Conservation (phyloP, 805 yeast genomes). For the Wickerhamiella sorbophila region DNA sequence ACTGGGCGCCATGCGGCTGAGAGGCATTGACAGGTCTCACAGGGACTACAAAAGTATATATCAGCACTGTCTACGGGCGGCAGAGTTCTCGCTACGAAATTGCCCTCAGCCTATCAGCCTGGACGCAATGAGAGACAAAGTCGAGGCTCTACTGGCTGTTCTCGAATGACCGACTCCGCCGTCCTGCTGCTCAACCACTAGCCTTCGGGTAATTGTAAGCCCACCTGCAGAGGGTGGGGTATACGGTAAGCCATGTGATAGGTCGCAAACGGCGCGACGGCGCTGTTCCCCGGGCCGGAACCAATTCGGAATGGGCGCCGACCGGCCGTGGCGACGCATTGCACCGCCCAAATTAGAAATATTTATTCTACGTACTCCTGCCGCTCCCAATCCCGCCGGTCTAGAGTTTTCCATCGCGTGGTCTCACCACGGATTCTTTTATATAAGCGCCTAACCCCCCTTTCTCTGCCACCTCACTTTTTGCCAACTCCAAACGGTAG, state of each 20-base stretch:
- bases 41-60: slow-evolving; percentile 21
- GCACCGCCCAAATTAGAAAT: too few relatives aligned
- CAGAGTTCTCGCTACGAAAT: slow-evolving; percentile 20
- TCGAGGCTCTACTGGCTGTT: slow-evolving; percentile 13
- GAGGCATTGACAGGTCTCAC: slow-evolving; percentile 20
- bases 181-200: not conserved
- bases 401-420: too few relatives aligned
- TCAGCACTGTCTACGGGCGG: slow-evolving; percentile 19
- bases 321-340: too few relatives aligned
- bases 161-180: slow-evolving; percentile 6
- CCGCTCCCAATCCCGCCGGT: too few relatives aligned
- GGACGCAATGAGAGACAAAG: slow-evolving; percentile 14
- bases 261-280: not conserved
- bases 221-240: slow-evolving; percentile 1
- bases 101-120: slow-evolving; percentile 4
- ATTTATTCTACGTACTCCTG: too few relatives aligned
- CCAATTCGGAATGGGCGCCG: too few relatives aligned
- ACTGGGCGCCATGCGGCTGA: slow-evolving; percentile 25
- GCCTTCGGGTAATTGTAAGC: not conserved
- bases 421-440: not conserved
- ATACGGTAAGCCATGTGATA: not conserved
- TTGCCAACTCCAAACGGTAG: not conserved
- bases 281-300: too few relatives aligned
- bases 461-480: not conserved
- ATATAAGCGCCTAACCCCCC: not conserved